Base-by-base conservation (phyloP, 805 yeast species). In the Candida nemodendra region DNA sequence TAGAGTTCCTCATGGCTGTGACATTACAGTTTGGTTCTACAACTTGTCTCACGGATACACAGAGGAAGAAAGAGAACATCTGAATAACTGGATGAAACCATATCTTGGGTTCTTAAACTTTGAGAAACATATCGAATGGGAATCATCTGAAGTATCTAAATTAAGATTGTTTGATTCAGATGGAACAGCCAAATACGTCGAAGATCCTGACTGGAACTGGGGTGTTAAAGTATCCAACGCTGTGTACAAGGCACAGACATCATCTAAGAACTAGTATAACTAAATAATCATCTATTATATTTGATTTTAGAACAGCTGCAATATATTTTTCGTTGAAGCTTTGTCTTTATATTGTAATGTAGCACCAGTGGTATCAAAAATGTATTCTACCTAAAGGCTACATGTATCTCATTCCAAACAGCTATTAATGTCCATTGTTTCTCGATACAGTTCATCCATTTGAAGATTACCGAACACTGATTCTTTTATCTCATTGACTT, bases 1-100 rank as follows among this genome's bases (percentile, higher is more conserved):
- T 15, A 57, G 57, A n/a, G 69, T 65, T 24, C 63, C 67, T 9
- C 71, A 66, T 45, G 68, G 59, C 3, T 53, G 53, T 18, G 71
- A 66, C 38, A 45, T 54, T 29, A 45, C 61, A 8, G 38, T 64
- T 29, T 66, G 72, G 72, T 64, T 61, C 44, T 59, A 53, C 36
- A 46, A 42, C 19, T 25, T 57, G 21, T 44, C 50, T 27, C 57
- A 54, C 17, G 61, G 58, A 5, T 53, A 54, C 35, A 45, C 48
- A 0, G 54, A 44, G 11, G 51, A 54, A 7, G 72, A 66, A 39
- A 40, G 46, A 25, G 31, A 27, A 9, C 12, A 41, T 5, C 40
- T 57, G 4, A 44, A 48, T 18, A 31, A 38, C 5, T 66, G 64
- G 60, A 24, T 56, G 36, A 31, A 36, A 18, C 71, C 72, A 12